Evolutionary conservation across 306 rosid species (phyloP).

Genomic region (Vigna angularis): DNA sequence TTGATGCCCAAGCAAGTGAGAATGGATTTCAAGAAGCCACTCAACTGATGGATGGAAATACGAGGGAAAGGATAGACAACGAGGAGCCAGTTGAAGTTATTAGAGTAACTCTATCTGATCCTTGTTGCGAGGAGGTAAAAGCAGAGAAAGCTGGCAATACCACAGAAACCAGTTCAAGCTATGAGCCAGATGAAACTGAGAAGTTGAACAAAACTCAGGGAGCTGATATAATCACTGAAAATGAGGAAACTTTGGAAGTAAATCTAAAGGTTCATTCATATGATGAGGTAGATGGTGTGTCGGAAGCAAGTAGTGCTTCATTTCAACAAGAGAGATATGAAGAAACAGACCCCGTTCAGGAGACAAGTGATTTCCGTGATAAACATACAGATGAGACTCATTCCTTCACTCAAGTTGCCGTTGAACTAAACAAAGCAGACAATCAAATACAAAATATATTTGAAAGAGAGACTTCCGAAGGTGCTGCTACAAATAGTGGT

Average conservation of each 20-base stretch:
- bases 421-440: conserved; percentile 44
- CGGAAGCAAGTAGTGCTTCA: conserved; percentile 42
- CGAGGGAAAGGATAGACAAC: conserved; percentile 41
- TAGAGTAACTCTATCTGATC: conserved; percentile 47
- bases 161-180: conserved; percentile 40
- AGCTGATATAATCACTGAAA: conserved; percentile 44
- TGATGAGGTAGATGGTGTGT: conserved; percentile 48
- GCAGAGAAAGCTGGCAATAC: conserved; percentile 47
- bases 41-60: conserved; percentile 51
- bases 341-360: conserved; percentile 46
- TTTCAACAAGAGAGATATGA: conserved; percentile 49
- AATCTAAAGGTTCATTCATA: conserved; percentile 39
- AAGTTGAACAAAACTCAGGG: conserved; percentile 44
- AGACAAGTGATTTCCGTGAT: conserved; percentile 45
- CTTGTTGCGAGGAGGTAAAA: conserved; percentile 46
- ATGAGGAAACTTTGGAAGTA: conserved; percentile 46
- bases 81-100: conserved; percentile 43
- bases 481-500: conserved; percentile 42
- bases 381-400: conserved; percentile 50
- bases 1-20: conserved; percentile 49
- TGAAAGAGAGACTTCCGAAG: conserved; percentile 36
- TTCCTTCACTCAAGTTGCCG: conserved; percentile 45
- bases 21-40: conserved; percentile 50
- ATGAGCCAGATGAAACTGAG: conserved; percentile 55
- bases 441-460: conserved; percentile 50